These are phyloP conservation scores for Filobasidium uniguttulatum DNA, from an alignment of 1,284 basidiomycete species.

Conservation along the genomic window DNA sequence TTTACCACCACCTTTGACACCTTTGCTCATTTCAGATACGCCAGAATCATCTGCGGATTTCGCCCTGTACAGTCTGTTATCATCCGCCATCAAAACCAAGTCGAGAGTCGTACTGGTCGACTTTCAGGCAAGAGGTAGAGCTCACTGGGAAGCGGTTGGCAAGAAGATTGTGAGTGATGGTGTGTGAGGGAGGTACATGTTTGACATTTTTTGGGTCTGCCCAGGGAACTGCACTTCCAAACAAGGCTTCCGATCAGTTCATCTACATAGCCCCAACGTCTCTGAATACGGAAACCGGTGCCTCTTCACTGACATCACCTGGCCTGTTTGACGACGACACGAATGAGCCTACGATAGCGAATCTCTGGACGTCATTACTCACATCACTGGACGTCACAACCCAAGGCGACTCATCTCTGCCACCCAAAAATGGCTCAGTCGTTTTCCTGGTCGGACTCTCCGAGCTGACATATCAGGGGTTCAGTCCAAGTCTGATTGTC, in stretches of 20 bases:
- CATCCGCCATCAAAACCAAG: constrained; percentile 3
- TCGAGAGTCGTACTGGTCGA: constrained; percentile 20
- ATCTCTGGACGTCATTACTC: neutral
- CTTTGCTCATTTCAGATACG: constrained; percentile 32
- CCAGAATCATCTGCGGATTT: constrained; percentile 27
- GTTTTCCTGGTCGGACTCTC: constrained; percentile 31
- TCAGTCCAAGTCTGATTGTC: constrained; percentile 17
- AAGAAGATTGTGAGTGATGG: constrained; percentile 26
- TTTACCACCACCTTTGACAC: constrained; percentile 24
- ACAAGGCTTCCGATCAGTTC: constrained; percentile 15
- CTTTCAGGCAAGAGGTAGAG: constrained; percentile 22
- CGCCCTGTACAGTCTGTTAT: constrained; percentile 27
- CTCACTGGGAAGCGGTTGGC: constrained; percentile 23
- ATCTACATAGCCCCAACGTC: constrained; percentile 21
- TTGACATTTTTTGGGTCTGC: neutral
- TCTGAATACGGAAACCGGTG: too few species aligned
- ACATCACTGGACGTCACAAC: neutral
- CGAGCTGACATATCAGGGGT: constrained; percentile 24
- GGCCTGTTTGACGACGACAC: constrained; percentile 20
- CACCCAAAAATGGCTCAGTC: constrained; percentile 12
- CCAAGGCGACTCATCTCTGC: neutral
- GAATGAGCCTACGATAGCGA: constrained; percentile 20
- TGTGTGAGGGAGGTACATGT: neutral
- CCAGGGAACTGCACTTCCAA: constrained; percentile 21
- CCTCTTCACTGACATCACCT: constrained; percentile 7